Evolutionary conservation across 2,329 filamentous ascomycete genomes (phyloP).

Genomic region (Trichophyton schoenleinii): DNA sequence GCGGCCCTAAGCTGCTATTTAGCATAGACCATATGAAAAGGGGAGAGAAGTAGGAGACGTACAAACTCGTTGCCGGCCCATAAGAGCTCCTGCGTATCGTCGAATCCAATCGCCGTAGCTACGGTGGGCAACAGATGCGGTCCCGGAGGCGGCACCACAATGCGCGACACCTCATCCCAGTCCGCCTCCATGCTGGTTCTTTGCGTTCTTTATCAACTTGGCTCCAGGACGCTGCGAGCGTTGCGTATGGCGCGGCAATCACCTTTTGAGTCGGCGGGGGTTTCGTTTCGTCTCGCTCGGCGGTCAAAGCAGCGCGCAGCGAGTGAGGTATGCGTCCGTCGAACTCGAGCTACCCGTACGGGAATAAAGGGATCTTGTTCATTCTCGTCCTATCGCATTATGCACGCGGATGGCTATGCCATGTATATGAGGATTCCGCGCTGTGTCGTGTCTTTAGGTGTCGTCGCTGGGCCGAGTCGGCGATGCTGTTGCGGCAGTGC

Average conservation of each 20-base stretch:
- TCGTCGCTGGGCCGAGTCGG: no score
- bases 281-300: not conserved
- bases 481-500: no score
- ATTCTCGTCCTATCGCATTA: constrained; percentile 1
- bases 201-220: not conserved
- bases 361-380: not conserved
- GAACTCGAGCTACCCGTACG: constrained; percentile 2
- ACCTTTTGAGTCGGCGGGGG: no score
- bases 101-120: constrained; percentile 74
- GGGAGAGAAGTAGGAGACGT: constrained; percentile 23
- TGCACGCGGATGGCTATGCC: not conserved
- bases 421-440: not conserved
- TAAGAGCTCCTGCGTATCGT: constrained; percentile 74
- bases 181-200: constrained; percentile 34
- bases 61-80: constrained; percentile 91
- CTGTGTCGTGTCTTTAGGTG: no score
- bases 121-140: constrained; percentile 57
- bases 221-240: not conserved
- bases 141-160: constrained; percentile 66
- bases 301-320: not conserved
- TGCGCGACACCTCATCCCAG: constrained; percentile 59
- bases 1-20: constrained; percentile 50
- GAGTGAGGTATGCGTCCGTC: not conserved
- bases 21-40: not conserved
- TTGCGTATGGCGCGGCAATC: no score